phyloP scores from a whole-genome alignment of 2,329 filamentous ascomycete species.

The Diaporthe sp. region DNA sequence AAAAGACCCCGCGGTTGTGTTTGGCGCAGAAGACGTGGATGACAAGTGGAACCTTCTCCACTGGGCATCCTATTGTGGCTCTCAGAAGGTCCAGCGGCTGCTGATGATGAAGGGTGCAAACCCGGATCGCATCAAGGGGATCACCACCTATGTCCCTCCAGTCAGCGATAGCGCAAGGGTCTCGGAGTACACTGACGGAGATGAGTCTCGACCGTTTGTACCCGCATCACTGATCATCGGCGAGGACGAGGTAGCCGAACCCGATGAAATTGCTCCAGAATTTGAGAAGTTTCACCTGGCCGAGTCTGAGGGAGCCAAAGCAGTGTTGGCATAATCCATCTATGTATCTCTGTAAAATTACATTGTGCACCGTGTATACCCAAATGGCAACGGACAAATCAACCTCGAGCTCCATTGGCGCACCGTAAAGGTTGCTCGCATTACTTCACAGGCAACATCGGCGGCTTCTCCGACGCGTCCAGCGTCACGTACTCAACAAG shows the following conservation, averaged over 20 bases:
- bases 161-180: neutral
- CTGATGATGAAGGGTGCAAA: neutral
- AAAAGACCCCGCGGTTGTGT: neutral
- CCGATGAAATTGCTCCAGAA: neutral
- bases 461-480: conserved; percentile 42
- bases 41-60: neutral
- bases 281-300: neutral
- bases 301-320: neutral
- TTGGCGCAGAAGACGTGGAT: neutral
- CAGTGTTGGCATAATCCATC: neutral
- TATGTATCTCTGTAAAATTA: neutral
- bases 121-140: neutral
- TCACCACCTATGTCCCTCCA: neutral
- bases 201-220: neutral
- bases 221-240: neutral
- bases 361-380: neutral
- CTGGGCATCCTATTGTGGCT: neutral
- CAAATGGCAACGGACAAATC: neutral
- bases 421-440: too few relatives aligned
- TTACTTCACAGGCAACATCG: conserved; percentile 25
- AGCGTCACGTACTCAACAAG: conserved; percentile 43
- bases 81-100: neutral
- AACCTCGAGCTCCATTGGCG: too few relatives aligned
- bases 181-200: neutral
- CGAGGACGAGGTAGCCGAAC: neutral